Evolutionary conservation across 768 basidiomycete genomes (phyloP).

Genomic region (Gymnopilus junonius): DNA sequence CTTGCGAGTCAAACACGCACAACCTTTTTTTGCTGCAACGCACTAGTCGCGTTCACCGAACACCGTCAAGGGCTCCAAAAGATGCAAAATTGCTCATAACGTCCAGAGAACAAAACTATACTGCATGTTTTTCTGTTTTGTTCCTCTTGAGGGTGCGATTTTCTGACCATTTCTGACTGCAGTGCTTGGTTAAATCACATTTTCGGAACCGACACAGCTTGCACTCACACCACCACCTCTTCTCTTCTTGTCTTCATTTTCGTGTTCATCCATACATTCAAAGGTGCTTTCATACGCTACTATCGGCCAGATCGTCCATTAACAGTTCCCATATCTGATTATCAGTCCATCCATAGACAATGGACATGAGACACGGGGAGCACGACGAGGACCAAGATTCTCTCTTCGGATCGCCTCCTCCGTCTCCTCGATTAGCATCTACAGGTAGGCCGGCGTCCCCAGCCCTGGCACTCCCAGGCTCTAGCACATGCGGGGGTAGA

Average conservation of each 20-base stretch:
- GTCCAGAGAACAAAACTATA: neutral
- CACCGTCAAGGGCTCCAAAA: neutral
- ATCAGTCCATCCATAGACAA: neutral
- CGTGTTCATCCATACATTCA: neutral
- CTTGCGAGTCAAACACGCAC: constrained; percentile 3
- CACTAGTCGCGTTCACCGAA: neutral
- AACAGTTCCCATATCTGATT: neutral
- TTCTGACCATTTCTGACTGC: constrained; percentile 2
- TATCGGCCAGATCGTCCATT: neutral
- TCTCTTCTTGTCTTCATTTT: neutral
- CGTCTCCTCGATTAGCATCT: constrained; percentile 51
- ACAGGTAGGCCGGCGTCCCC: constrained; percentile 79
- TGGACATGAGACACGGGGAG: constrained; percentile 5
- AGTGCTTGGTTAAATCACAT: neutral
- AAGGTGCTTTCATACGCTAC: neutral
- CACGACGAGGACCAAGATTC: constrained; percentile 59
- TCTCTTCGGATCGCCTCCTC: constrained; percentile 83
- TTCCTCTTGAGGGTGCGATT: neutral
- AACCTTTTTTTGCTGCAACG: neutral
- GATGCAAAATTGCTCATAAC: neutral
- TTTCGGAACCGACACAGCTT: constrained; percentile 1
- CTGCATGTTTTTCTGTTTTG: neutral
- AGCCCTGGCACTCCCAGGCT: constrained; percentile 56
- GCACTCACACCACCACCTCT: neutral
- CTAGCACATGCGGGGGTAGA: constrained; percentile 29